Evolutionary conservation across 1,139 yeast genomes (phyloP), one percentile per base, ranked within the genome.

Genomic region (Eremothecium coryli): DNA sequence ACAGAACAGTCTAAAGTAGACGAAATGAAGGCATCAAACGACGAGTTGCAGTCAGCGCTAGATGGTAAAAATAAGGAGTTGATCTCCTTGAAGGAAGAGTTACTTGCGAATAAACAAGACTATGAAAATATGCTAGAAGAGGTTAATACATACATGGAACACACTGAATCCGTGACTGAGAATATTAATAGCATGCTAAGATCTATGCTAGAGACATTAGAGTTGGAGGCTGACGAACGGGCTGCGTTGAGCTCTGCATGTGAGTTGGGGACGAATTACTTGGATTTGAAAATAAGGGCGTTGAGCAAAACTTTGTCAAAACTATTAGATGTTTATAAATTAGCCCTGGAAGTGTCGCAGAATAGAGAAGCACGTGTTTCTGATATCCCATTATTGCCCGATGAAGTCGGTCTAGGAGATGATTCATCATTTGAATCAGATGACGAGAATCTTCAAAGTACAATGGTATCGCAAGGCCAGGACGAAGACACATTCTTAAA

Each of bases 201-300:
- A 3, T 34, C 46, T 7, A 36, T 61, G 8, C 32, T 48, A 15
- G 43, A 41, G 2, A 42, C 40, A 22, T 27, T 48, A 11, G 42
- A 50, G n/a, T 25, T 46, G n/a, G 35, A 47, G 2, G 49, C 42
- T 6, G 58, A 54, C 8, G 60, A 61, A 26, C 45, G 48, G 3
- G 45, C 44, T 8, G 54, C 52, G 3, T 38, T 60, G 2, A 32
- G 42, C 11, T 54, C 51, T 21, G 58, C 64, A 0, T 49, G 49
- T 26, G 45, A 48, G 12, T 41, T 50, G 23, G 43, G 51, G 2
- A 43, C 61, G 1, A 47, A 41, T 10, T 58, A 56, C n/a, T 36
- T 58, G 1, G 56, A 57, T 36, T 54, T 58, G 1, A 60, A 60
- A 39, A 41, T 61, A 31, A 51, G 52, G 31, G 56, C 60, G 3